Evolutionary conservation across 495 filamentous ascomycete genomes (phyloP), one percentile per base, ranked within the genome.

Genomic region (Aspergillus leporis): DNA sequence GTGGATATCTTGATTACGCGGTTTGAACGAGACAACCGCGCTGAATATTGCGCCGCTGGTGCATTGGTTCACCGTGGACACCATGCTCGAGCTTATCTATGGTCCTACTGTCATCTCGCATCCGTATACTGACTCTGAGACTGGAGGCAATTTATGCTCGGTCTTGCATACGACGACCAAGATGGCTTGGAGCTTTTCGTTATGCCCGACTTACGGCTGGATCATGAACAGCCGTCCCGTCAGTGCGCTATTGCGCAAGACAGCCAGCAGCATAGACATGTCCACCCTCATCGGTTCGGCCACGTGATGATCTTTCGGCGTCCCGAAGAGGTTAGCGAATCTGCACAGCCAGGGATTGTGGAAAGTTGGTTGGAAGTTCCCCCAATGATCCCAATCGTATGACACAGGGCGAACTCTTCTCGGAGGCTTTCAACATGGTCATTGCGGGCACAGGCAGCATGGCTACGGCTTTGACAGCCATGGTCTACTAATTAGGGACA

Each of bases 401-500:
- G 64, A 49, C 45, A 13, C 58, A 18, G 13, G 34, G n/a, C 0
- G 64, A 66, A 38, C 7, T 64, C 14, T 25, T 55, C 19, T 21
- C 57, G 2, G 64, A 66, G 47, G 34, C 55, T 12, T 53, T 54
- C 18, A 66, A 64, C 30, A 23, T 63, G 22, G 61, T 63, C 0
- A 40, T 66, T 25, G 63, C 63, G 5, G 63, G 63, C 1, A 56
- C 59, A 0, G 63, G 63, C 14, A 66, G 63, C 23, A 60, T 52
- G 22, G 54, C 60, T 31, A 60, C 63, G 0, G 57, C 49, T 14
- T 30, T 62, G 5, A 62, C 60, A 18, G 60, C 63, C 10, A n/a
- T 61, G n/a, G 13, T 62, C 21, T 62, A 52, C 41, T 51, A 55
- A n/a, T 51, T 66, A 32, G 63, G 63, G 10, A 31, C 53, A 12